A percentile compares a stretch with the other conserved stretches of the same genome.
phyloP scores from a whole-genome alignment of 2,329 filamentous ascomycete species.

The Plectosphaerella sp. region DNA sequence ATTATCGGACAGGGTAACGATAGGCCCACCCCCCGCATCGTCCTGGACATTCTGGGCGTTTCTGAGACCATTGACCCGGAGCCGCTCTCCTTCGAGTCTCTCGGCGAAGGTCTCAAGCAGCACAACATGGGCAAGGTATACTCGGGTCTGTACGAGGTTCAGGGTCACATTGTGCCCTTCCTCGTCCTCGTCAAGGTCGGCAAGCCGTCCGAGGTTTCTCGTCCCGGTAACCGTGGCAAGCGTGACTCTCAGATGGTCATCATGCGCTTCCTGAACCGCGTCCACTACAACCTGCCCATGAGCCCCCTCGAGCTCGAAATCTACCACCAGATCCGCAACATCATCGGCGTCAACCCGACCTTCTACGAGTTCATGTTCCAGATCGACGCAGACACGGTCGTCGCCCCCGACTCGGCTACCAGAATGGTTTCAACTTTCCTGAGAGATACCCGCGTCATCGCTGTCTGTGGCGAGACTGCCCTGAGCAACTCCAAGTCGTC shows the following conservation, averaged over 20 bases:
- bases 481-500: conserved; percentile 90
- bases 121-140: conserved; percentile 99
- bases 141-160: conserved; percentile 94
- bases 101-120: conserved; percentile 93
- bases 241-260: conserved; percentile 98
- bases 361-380: conserved; percentile 97
- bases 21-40: conserved; percentile 88
- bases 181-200: conserved; percentile 95
- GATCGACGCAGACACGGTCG: conserved; percentile 95
- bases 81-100: conserved; percentile 90
- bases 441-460: conserved; percentile 89
- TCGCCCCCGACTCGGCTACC: conserved; percentile 82
- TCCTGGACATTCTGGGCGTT: conserved; percentile 94
- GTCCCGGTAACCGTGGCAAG: conserved; percentile 95
- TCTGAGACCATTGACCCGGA: conserved; percentile 92
- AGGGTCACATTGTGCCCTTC: conserved; percentile 97
- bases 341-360: conserved; percentile 96
- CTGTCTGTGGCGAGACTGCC: conserved; percentile 89
- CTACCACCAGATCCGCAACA: conserved; percentile 97
- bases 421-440: conserved; percentile 90
- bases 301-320: conserved; percentile 95
- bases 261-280: conserved; percentile 98
- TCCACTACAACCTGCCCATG: conserved; percentile 97
- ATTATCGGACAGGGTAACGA: conserved; percentile 99
- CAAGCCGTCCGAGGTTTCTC: conserved; percentile 94